Evolutionary conservation across 768 basidiomycete species (phyloP).

Genomic region (Phaeotremella skinneri): DNA sequence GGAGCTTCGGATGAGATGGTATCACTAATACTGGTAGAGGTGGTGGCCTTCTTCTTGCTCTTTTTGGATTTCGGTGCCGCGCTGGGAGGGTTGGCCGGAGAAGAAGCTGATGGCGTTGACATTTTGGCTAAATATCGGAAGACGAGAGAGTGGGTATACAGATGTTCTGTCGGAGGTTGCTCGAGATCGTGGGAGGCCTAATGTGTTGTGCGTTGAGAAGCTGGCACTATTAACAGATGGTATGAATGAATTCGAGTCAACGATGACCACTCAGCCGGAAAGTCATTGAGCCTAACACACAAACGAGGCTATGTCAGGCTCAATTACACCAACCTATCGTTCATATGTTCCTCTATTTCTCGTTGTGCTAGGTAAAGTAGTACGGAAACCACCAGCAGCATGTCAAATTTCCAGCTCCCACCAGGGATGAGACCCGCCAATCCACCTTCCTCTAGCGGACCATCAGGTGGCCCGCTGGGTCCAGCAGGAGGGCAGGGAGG

Average conservation of each 20-base stretch:
- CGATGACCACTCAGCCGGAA: neutral
- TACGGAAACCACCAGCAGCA: constrained; percentile 9
- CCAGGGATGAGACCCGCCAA: constrained; percentile 37
- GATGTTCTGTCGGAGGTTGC: no score
- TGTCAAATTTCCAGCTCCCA: constrained; percentile 45
- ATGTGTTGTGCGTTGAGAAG: no score
- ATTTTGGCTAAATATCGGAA: no score
- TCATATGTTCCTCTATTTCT: neutral
- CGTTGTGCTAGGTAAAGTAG: neutral
- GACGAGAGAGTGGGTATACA: no score
- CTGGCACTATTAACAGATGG: neutral
- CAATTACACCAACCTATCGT: neutral
- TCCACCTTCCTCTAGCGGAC: constrained; percentile 7
- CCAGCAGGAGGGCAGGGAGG: constrained; percentile 16
- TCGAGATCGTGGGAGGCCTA: no score
- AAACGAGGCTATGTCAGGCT: neutral
- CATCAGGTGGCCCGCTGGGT: constrained; percentile 10
- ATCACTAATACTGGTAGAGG: constrained; percentile 1
- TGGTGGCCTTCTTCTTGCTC: constrained; percentile 20
- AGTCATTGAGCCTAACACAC: neutral
- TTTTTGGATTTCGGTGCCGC: constrained; percentile 19
- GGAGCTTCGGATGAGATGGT: neutral
- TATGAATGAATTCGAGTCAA: neutral
- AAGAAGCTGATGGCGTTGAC: constrained; percentile 3
- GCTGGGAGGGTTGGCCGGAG: neutral